Evolutionary conservation across 2,329 filamentous ascomycete species (phyloP).

Genomic region (Paramyrothecium sp.): DNA sequence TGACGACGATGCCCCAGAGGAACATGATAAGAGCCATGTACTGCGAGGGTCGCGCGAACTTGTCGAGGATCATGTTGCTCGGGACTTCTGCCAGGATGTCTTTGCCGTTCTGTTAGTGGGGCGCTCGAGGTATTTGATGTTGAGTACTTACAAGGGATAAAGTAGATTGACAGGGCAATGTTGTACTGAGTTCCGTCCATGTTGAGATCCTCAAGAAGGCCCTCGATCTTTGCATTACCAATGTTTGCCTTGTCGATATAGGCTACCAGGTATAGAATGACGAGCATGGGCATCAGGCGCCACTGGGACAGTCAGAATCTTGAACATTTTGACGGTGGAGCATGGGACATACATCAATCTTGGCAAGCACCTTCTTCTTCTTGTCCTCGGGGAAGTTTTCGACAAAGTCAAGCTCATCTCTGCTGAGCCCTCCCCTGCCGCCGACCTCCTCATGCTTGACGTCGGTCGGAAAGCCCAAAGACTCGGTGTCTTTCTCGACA

Average conservation of each 20-base stretch:
- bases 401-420: constrained; percentile 16
- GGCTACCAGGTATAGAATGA: constrained; percentile 51
- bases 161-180: constrained; percentile 26
- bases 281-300: constrained; percentile 44
- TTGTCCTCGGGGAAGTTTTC: constrained; percentile 15
- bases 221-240: constrained; percentile 48
- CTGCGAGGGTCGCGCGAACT: constrained; percentile 52
- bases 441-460: constrained; percentile 4
- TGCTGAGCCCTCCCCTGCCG: constrained; percentile 5
- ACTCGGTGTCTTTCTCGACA: constrained; percentile 16
- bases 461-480: constrained; percentile 6
- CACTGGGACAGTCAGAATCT: neutral
- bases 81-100: neutral
- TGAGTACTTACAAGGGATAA: neutral
- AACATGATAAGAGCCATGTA: constrained; percentile 48
- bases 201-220: constrained; percentile 26
- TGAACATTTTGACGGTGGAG: neutral
- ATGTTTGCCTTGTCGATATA: constrained; percentile 53
- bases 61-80: constrained; percentile 15
- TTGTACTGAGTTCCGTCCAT: constrained; percentile 52
- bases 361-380: constrained; percentile 16
- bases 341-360: constrained; percentile 12
- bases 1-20: neutral
- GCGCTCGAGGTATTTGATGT: neutral
- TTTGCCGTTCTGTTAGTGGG: neutral